A percentile compares a stretch with the other conserved stretches of the same genome.
Evolutionary conservation across 345 rosid genomes (phyloP).

Genomic region (Adansonia digitata): DNA sequence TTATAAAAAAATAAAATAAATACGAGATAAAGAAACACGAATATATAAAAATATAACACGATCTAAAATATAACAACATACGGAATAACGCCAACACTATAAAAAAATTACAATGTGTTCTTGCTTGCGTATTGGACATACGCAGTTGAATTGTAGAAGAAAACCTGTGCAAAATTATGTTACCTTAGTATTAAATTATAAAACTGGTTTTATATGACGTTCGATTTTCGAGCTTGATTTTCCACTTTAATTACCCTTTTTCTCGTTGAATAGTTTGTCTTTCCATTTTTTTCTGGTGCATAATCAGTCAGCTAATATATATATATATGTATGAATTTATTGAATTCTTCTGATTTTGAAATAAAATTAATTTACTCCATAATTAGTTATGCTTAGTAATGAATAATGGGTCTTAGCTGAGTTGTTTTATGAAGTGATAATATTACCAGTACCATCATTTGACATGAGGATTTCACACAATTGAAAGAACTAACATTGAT

Average conservation of each 20-base stretch:
- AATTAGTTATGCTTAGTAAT: neutral
- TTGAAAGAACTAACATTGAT: neutral
- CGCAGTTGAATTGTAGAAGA: neutral
- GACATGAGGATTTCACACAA: neutral
- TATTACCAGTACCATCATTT: neutral
- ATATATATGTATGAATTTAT: neutral
- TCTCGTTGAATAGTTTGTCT: no score
- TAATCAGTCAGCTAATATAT: neutral
- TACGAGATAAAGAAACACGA: no score
- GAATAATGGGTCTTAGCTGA: neutral
- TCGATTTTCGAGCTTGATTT: neutral
- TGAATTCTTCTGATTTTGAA: neutral
- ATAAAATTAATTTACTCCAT: neutral
- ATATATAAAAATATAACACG: no score
- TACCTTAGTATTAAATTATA: no score
- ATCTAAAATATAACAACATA: no score
- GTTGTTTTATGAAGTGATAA: neutral
- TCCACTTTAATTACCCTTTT: no score
- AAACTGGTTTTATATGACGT: neutral
- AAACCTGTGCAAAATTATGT: neutral
- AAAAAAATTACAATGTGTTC: neutral
- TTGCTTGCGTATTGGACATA: neutral
- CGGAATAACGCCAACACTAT: no score
- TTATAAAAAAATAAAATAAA: no score
- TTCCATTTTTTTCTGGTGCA: no score